Percentiles rank a stretch among this genome's conserved stretches.
Conservation (phyloP, 257 asterid species). For the Solanum dulcamara region DNA sequence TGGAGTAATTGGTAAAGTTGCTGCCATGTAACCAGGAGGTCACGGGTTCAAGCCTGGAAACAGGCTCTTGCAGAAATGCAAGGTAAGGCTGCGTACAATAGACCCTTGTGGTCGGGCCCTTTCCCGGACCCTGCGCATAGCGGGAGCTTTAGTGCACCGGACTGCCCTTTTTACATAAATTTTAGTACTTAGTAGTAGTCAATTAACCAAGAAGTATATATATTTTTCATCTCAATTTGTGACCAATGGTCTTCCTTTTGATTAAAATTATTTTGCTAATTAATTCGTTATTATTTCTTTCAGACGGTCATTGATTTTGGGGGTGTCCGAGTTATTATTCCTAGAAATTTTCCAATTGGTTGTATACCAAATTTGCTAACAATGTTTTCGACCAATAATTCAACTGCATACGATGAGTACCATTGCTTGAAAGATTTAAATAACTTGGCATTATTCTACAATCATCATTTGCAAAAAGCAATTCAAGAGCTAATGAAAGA, state of each 20-base stretch:
- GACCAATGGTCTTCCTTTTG: neutral
- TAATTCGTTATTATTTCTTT: neutral
- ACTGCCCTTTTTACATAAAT: neutral
- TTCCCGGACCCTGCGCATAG: too few relatives aligned
- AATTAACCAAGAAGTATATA: neutral
- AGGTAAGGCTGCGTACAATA: too few relatives aligned
- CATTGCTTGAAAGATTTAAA: conserved; percentile 15
- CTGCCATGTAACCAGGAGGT: too few relatives aligned
- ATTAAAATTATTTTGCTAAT: neutral
- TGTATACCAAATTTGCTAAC: conserved; percentile 7
- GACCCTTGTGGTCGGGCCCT: too few relatives aligned
- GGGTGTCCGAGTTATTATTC: neutral
- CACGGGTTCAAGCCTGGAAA: too few relatives aligned
- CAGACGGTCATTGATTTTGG: conserved; percentile 5
- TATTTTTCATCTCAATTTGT: neutral
- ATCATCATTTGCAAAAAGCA: conserved; percentile 3
- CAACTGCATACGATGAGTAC: neutral
- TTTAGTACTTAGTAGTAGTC: neutral
- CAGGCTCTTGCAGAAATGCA: too few relatives aligned
- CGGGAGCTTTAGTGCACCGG: too few relatives aligned
- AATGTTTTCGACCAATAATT: neutral
- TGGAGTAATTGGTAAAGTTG: too few relatives aligned
- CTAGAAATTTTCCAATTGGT: conserved; percentile 17
- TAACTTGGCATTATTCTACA: neutral
- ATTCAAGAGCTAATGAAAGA: conserved; percentile 5